Base-by-base conservation (phyloP, 257 asterid species). In the Scutellaria minor region DNA sequence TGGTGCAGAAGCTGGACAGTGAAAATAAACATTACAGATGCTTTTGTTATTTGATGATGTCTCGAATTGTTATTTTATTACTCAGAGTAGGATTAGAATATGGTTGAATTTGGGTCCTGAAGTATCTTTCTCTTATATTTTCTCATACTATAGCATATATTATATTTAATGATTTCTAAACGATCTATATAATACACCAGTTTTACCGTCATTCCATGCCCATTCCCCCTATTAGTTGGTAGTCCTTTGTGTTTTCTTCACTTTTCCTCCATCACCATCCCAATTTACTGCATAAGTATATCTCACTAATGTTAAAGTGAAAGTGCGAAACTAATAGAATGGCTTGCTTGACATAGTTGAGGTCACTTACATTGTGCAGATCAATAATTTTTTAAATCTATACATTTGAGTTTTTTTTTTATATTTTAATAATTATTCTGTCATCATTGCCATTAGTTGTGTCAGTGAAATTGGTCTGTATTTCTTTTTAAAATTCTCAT, bases 1-100 rank as follows among this genome's bases (percentile, higher is more conserved):
- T 8, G 64, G 42, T 78, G 63, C 55, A 56, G 45, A 50, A 66
- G 65, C 54, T 20, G 65, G 51, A 70, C 41, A 64, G 41, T 31
- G 62, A 55, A 57, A 68, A 27, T 18, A 41, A 8, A 37, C 20
- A 8, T 44, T 48, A 12, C 64, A 20, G 64, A 68, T 10, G 7
- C 22, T 45, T 18, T 52, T 64, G 9, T 39, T n/a, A 57, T 48
- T 27, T 57, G 59, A 41, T 22, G 40, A 37, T 41, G 12, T 54
- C 37, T 24, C 31, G 10, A 10, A 18, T 56, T 64, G 22, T 48
- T 35, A 54, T 55, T 24, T 39, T 6, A 9, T 14, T 73, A 42
- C 64, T 39, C 27, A 41, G 71, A 54, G 35, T 64, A 2, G 60
- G 48, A 24, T 73, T 68, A 41, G 71, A 54, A 44, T 64, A 1